Evolutionary conservation across 129 eudicot genomes (phyloP), one percentile per base, ranked within the genome.

Genomic region (Lactuca sativa): DNA sequence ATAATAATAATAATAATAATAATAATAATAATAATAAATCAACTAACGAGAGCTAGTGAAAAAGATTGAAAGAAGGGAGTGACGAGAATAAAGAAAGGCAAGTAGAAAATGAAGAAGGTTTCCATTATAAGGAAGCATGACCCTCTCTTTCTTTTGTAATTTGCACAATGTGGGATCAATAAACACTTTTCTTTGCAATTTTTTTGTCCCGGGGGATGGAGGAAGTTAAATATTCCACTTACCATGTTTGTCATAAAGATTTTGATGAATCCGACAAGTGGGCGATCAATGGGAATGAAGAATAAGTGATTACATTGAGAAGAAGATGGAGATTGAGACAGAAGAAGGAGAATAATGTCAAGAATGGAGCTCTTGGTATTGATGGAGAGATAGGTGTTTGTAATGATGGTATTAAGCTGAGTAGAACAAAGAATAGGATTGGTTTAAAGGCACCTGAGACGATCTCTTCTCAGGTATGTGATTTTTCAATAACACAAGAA

Each of bases 171-270:
- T 36, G 38, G 38, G 38, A 36, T 36, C 38, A 36, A 36, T 3
- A 36, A 4, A 36, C 5, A 36, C 5, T 36, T 36, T 36, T 36
- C 6, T 36, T 36, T 36, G 38, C 38, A 4, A 36, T 36, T 36
- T 36, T 4, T 36, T 6, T 36, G 38, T 36, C 5, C 5, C 6
- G 38, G 6, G 38, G 38, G 38, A 36, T 36, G 38, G 38, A 36
- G 0, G 38, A 6, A 4, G 5, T 36, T 36, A 36, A 36, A 4
- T 4, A 25, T 25, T 81, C 88, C 0, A 55, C 77, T 9, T 92
- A 96, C 40, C 87, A 84, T 75, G 89, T 92, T 33, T 92, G 98
- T 62, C 98, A 76, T 18, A 86, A 84, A 73, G 98, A 92, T 57
- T 88, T 82, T 63, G 63, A 31, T n/a, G 98, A 92, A 16, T 56